Evolutionary conservation across 352 stramenopile genomes (phyloP).

Genomic region (Phytophthora brassicae): DNA sequence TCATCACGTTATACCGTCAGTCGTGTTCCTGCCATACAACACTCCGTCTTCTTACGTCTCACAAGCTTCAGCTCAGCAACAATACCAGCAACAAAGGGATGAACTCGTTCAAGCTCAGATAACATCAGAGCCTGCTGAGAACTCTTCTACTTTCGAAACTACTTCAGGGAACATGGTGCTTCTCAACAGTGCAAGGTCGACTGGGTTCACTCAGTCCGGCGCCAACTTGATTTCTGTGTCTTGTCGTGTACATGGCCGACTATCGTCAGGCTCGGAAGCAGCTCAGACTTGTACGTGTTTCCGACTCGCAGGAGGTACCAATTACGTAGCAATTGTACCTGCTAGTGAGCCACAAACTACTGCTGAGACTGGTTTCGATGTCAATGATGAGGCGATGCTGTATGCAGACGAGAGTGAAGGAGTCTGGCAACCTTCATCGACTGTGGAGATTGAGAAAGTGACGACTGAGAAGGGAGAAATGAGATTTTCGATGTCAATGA

Average conservation of each 20-base stretch:
- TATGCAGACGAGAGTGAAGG: conserved; percentile 36
- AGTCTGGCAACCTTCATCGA: conserved; percentile 29
- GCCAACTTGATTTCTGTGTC: conserved; percentile 30
- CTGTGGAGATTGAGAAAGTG: conserved; percentile 25
- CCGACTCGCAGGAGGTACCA: conserved; percentile 24
- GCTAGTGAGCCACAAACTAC: conserved; percentile 12
- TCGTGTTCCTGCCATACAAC: conserved; percentile 38
- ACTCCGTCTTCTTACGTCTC: conserved; percentile 16
- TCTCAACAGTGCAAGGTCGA: conserved; percentile 23
- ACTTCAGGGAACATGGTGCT: conserved; percentile 20
- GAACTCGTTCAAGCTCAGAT: not conserved
- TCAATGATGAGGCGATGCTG: conserved; percentile 21
- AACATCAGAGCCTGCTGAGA: too few species aligned
- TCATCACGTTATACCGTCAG: conserved; percentile 29
- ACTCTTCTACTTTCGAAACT: conserved; percentile 14
- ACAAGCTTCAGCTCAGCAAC: conserved; percentile 18
- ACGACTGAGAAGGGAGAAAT: conserved; percentile 29
- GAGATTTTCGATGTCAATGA: too few species aligned
- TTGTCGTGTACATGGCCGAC: conserved; percentile 36
- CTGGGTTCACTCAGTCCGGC: conserved; percentile 5
- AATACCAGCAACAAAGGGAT: conserved; percentile 4
- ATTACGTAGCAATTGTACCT: conserved; percentile 34
- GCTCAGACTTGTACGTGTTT: conserved; percentile 57
- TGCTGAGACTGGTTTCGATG: conserved; percentile 20
- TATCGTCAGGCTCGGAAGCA: too few species aligned